Percentiles rank a stretch among this genome's conserved stretches.
These are phyloP conservation scores for Boletus vermiculosoides DNA, from an alignment of 768 basidiomycete genomes.

Conservation along the genomic window DNA sequence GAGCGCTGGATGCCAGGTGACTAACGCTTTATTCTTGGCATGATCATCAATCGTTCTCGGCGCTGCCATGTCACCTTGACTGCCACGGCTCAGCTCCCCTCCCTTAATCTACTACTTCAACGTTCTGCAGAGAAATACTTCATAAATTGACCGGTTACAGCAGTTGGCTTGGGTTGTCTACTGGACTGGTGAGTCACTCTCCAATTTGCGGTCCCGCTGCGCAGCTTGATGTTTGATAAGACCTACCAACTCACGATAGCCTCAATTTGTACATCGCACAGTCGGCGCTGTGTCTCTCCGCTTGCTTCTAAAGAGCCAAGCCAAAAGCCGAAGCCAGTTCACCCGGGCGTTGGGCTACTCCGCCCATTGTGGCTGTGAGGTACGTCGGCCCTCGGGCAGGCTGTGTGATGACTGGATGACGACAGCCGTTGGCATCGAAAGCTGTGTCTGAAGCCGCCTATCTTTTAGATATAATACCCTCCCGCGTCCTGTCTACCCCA, in stretches of 20 bases:
- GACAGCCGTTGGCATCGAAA: background rate
- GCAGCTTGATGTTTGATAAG: background rate
- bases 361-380: constrained; percentile 20
- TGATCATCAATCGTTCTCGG: background rate
- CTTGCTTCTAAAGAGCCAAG: background rate
- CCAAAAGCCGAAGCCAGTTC: background rate
- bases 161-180: background rate
- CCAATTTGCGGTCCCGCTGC: background rate
- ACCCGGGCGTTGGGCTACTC: constrained; percentile 4
- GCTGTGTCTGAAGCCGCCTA: constrained; percentile 15
- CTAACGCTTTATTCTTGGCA: background rate
- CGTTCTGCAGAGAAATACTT: background rate
- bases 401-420: constrained; percentile 11
- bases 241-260: background rate
- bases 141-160: background rate
- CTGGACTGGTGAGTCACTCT: background rate
- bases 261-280: background rate
- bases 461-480: constrained; percentile 20
- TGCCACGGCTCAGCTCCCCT: background rate
- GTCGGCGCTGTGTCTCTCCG: constrained; percentile 1
- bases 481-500: background rate
- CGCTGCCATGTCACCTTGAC: background rate
- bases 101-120: too few relatives aligned
- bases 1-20: constrained; percentile 6
- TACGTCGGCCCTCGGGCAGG: constrained; percentile 5